These are phyloP conservation scores for Serpula lacrymans DNA, from an alignment of 768 basidiomycete species.

Conservation along the genomic window DNA sequence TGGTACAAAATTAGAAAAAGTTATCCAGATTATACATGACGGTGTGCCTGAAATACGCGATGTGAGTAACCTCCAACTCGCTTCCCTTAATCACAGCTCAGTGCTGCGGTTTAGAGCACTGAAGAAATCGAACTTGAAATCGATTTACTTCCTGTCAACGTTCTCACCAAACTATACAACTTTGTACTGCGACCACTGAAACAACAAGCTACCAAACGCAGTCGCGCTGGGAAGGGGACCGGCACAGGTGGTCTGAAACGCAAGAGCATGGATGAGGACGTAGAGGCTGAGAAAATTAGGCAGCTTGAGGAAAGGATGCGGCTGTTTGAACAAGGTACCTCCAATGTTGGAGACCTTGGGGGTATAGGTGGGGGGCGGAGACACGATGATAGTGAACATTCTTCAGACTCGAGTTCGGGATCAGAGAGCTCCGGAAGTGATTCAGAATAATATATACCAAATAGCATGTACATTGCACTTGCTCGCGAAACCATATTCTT, in stretches of 20 bases:
- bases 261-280: constrained; percentile 96
- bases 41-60: constrained; percentile 92
- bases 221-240: constrained; percentile 69
- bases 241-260: constrained; percentile 89
- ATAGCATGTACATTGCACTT: too few species aligned
- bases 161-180: constrained; percentile 92
- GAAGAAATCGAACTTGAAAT: constrained; percentile 99
- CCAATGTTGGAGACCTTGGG: too few species aligned
- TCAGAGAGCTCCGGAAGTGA: constrained; percentile 82
- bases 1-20: constrained; percentile 78
- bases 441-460: constrained; percentile 78
- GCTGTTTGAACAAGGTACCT: constrained; percentile 67
- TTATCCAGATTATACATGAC: constrained; percentile 93
- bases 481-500: too few species aligned
- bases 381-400: constrained; percentile 65
- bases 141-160: constrained; percentile 80
- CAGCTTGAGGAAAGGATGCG: constrained; percentile 85
- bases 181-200: constrained; percentile 83
- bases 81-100: constrained; percentile 9
- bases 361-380: constrained; percentile 25
- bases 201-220: constrained; percentile 63
- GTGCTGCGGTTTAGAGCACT: constrained; percentile 58
- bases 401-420: constrained; percentile 76
- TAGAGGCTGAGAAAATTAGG: constrained; percentile 93
- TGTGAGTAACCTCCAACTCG: constrained; percentile 49